Conservation (phyloP, 495 filamentous ascomycete species). For the Neurospora sp. region DNA sequence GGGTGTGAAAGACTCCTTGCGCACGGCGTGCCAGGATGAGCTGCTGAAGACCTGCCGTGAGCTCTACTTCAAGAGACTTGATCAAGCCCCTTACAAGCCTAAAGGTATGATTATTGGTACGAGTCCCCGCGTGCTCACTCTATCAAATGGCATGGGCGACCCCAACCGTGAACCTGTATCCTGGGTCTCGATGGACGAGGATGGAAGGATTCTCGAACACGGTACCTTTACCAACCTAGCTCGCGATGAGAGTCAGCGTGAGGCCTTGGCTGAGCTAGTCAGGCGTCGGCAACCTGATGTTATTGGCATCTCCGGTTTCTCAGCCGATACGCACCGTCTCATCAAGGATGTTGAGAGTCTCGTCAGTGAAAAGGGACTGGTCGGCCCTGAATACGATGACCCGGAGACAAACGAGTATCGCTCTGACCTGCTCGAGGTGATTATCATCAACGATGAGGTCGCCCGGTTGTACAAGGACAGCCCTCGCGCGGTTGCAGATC, state of each 20-base stretch:
- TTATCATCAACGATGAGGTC: conserved; percentile 92
- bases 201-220: conserved; percentile 77
- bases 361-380: conserved; percentile 61
- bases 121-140: conserved; percentile 70
- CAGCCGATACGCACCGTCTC: conserved; percentile 74
- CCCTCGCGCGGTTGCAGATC: conserved; percentile 66
- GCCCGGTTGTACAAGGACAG: conserved; percentile 89
- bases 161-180: conserved; percentile 66
- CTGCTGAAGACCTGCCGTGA: conserved; percentile 74
- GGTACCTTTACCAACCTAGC: conserved; percentile 74
- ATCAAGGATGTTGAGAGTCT: conserved; percentile 68
- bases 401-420: conserved; percentile 51
- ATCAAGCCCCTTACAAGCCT: conserved; percentile 92
- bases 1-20: conserved; percentile 85
- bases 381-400: conserved; percentile 61
- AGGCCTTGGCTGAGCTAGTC: conserved; percentile 62
- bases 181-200: conserved; percentile 90
- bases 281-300: conserved; percentile 76
- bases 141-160: conserved; percentile 74
- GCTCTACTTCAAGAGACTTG: conserved; percentile 74
- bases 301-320: conserved; percentile 81
- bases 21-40: conserved; percentile 83
- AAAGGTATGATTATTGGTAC: conserved; percentile 88
- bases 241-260: conserved; percentile 55
- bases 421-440: conserved; percentile 68